Base-by-base conservation (phyloP, 2,329 filamentous ascomycete genomes). In the Septoria petroselini region DNA sequence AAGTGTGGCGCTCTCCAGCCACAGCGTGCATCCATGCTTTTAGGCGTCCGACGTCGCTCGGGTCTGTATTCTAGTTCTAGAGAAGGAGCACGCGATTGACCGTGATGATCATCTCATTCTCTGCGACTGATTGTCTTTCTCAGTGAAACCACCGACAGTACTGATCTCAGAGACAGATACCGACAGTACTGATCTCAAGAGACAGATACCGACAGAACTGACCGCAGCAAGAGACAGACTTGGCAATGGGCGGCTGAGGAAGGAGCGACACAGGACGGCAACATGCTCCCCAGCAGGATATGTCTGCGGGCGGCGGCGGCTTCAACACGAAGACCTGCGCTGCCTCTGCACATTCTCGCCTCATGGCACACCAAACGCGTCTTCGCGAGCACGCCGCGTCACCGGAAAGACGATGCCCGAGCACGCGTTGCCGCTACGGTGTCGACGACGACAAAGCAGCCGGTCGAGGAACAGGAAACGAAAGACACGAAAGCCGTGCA, bases 311-410 rank as follows among this genome's bases (percentile, higher is more conserved):
- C 59, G 23, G 51, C 51, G 18, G 25, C 33, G 53, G 27, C 55
- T 41, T 19, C 25, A 37, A 11, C 34, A 40, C 39, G 38, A 40
- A 46, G 47, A 30, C 44, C 42, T 5, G 38, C 41, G 15, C 33
- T 50, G 7, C 27, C 54, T 7, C 42, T 58, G 15, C 53, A 42
- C 11, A 48, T 60, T 12, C 56, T 55, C 17, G 29, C 51, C 18
- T 29, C 54, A 56, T 61, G 58, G 60, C 52, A 54, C 15, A 40
- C 52, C n/a, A 58, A 48, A 37, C 68, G 73, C 42, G 68, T 75
- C 53, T 76, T 76, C 59, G 68, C 71, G 15, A 70, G 69, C 6
- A 70, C 67, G 41, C 70, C 70, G 17, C 67, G 67, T 3, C 71
- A 73, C 63, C 61, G 68, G 65, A 65, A 76, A 69, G 66, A 70